These are phyloP conservation scores for Dryas alaskensis DNA, from an alignment of 306 rosid genomes.

Conservation along the genomic window DNA sequence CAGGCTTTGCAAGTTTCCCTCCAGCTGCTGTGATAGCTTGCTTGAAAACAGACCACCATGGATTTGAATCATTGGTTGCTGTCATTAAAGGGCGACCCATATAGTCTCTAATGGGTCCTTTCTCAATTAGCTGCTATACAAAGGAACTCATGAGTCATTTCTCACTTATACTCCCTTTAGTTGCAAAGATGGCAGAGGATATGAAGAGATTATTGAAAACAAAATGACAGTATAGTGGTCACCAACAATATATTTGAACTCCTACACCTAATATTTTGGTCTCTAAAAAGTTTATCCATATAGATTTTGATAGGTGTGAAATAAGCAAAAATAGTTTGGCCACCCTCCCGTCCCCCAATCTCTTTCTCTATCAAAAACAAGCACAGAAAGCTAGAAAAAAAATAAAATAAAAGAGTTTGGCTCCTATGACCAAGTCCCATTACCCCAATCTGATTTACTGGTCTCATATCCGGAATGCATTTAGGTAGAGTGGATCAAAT, in stretches of 20 bases:
- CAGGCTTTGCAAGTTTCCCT: constrained; percentile 78
- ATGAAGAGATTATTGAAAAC: not conserved
- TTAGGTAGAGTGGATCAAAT: not conserved
- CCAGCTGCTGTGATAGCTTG: constrained; percentile 65
- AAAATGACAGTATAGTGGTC: not conserved
- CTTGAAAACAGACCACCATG: constrained; percentile 86
- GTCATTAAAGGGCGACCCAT: constrained; percentile 69
- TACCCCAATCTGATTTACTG: not conserved
- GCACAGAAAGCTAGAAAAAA: no score
- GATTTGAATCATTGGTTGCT: constrained; percentile 65
- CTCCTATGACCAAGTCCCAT: not conserved
- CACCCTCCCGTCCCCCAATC: no score
- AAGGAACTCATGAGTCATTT: constrained; percentile 13
- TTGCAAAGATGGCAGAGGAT: constrained; percentile 15
- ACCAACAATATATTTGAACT: not conserved
- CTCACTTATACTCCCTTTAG: not conserved
- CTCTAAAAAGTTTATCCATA: not conserved
- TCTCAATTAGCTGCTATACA: constrained; percentile 53
- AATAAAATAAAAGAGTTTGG: not conserved
- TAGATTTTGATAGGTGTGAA: not conserved
- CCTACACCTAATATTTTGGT: not conserved
- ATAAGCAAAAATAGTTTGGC: not conserved
- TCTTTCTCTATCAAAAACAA: no score
- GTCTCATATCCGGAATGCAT: not conserved
- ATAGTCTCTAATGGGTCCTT: constrained; percentile 64